phyloP scores from a whole-genome alignment of 1,139 yeast species.

The Debaryomycetaceae sp. region DNA sequence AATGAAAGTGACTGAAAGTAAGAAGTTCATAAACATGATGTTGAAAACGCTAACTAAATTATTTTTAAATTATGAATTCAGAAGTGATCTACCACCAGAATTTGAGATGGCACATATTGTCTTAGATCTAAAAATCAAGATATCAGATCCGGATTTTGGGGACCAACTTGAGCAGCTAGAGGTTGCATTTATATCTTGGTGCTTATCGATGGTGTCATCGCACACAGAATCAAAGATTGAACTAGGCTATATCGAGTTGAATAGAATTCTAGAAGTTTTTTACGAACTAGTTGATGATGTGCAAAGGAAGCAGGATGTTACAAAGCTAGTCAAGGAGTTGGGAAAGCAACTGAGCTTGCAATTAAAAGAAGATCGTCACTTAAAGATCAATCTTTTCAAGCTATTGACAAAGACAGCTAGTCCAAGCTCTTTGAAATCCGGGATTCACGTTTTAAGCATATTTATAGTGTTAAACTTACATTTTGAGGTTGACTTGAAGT shows the following conservation, averaged over 20 bases:
- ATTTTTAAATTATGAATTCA: conserved; percentile 1
- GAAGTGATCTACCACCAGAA: conserved; percentile 8
- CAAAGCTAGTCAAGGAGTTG: not conserved
- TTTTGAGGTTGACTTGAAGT: conserved; percentile 5
- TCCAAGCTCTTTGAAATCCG: conserved; percentile 7
- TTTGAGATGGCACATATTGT: conserved; percentile 17
- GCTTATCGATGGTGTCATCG: not conserved
- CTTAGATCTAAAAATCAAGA: conserved; percentile 3
- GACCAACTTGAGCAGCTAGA: not conserved
- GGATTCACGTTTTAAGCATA: conserved; percentile 15
- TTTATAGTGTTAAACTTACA: conserved; percentile 15
- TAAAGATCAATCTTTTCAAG: conserved; percentile 19
- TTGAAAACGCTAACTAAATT: conserved; percentile 9
- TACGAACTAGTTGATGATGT: not conserved
- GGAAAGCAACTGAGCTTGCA: not conserved
- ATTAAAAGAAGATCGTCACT: not conserved
- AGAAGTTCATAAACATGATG: conserved; percentile 1
- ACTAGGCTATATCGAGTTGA: not conserved
- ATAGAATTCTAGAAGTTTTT: not conserved
- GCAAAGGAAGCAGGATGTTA: not conserved
- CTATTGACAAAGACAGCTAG: conserved; percentile 18
- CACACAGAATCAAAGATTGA: not conserved
- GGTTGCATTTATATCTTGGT: too few relatives aligned
- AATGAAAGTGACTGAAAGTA: not conserved
- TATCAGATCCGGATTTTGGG: not conserved